Percentiles rank a stretch among this genome's conserved stretches.
These are phyloP conservation scores for Clavispora phyllophila DNA, from an alignment of 805 yeast species.

Conservation along the genomic window DNA sequence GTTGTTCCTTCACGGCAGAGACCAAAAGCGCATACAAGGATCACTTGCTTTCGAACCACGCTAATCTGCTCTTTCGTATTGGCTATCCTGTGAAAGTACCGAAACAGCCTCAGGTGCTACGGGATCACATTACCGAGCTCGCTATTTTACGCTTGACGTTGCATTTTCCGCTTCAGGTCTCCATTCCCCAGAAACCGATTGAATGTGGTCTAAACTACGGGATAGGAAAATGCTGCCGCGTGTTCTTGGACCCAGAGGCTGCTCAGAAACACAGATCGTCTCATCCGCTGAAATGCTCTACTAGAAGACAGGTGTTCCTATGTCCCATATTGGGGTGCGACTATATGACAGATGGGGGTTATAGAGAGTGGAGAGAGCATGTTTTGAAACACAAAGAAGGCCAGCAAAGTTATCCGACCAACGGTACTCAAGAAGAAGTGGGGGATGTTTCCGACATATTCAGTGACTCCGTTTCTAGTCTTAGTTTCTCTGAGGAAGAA, in stretches of 20 bases:
- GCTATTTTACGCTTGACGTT: conserved; percentile 10
- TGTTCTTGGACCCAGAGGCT: conserved; percentile 3
- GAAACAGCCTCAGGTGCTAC: not conserved
- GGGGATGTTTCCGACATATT: conserved; percentile 6
- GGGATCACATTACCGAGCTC: conserved; percentile 6
- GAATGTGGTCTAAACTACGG: conserved; percentile 1
- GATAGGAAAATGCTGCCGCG: conserved; percentile 6
- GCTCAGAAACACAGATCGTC: conserved; percentile 14
- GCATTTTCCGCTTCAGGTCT: conserved; percentile 12
- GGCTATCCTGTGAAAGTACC: conserved; percentile 12
- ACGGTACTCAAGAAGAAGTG: not conserved
- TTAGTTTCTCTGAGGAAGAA: conserved; percentile 4
- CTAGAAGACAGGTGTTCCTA: conserved; percentile 25
- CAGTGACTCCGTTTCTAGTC: conserved; percentile 9
- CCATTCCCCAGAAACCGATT: conserved; percentile 6
- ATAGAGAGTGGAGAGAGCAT: conserved; percentile 8
- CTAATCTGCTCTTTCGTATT: conserved; percentile 8
- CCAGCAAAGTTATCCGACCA: not conserved
- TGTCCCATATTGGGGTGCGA: conserved; percentile 41
- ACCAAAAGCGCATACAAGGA: conserved; percentile 7
- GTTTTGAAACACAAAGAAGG: conserved; percentile 3
- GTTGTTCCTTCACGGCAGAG: conserved; percentile 6
- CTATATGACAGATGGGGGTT: conserved; percentile 28
- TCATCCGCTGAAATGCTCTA: conserved; percentile 21
- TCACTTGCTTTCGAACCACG: conserved; percentile 10